Conservation (phyloP, 1,284 basidiomycete genomes). For the Leccinum subrobustum region DNA sequence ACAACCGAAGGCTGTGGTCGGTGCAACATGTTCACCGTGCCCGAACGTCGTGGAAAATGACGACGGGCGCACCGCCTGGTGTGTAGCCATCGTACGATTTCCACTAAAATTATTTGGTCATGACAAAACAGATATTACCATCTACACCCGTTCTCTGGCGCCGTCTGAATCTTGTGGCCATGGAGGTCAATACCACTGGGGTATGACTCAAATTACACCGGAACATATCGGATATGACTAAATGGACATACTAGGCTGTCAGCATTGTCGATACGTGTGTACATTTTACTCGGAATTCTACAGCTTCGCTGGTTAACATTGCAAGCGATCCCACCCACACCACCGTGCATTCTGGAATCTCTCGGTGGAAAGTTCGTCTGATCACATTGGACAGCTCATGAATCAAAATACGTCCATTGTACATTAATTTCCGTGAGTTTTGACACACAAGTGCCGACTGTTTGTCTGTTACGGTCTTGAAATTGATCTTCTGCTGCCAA, state of each 20-base stretch:
- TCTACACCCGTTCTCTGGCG: neutral
- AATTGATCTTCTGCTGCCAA: neutral
- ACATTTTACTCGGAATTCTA: neutral
- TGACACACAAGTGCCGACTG: neutral
- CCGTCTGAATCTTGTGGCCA: neutral
- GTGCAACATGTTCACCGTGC: conserved; percentile 1
- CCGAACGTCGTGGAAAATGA: neutral
- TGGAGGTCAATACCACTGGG: neutral
- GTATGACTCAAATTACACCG: neutral
- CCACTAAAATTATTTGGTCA: neutral
- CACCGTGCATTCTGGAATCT: neutral
- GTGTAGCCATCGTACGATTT: neutral
- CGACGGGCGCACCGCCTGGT: neutral
- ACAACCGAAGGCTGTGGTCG: neutral
- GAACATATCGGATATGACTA: neutral
- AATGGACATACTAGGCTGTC: neutral
- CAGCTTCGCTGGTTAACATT: neutral
- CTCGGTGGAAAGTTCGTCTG: neutral
- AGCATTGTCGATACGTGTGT: neutral
- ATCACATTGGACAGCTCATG: neutral
- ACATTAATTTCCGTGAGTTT: neutral
- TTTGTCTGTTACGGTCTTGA: neutral
- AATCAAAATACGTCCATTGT: neutral
- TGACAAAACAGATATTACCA: neutral
- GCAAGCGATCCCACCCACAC: neutral